Conservation (phyloP, 1,139 yeast genomes). For the Debaryomyces fabryi region DNA sequence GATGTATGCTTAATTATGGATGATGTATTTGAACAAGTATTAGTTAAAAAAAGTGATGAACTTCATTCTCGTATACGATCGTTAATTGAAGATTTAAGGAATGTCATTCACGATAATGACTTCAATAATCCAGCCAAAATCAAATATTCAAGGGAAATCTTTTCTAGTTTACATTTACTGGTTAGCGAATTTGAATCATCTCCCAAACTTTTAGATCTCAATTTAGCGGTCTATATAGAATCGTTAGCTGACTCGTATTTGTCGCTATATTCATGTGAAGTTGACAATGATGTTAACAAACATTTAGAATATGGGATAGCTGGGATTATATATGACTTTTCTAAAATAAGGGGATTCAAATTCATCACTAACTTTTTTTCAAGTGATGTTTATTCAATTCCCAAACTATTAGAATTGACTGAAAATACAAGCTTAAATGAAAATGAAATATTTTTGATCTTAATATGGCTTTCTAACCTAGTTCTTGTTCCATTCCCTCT, state of each 20-base stretch:
- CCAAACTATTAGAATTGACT: constrained; percentile 32
- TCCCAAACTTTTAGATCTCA: constrained; percentile 54
- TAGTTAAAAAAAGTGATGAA: constrained; percentile 22
- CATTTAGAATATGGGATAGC: constrained; percentile 17
- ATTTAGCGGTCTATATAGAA: constrained; percentile 36
- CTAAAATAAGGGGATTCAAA: constrained; percentile 70
- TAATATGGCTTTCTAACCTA: constrained; percentile 76
- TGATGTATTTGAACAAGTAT: constrained; percentile 20
- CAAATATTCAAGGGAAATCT: constrained; percentile 2
- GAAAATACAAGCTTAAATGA: constrained; percentile 39
- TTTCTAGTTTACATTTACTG: constrained; percentile 9
- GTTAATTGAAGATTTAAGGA: neutral
- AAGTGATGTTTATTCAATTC: constrained; percentile 57
- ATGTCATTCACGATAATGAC: neutral
- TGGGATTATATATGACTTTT: constrained; percentile 54
- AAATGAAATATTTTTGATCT: constrained; percentile 54
- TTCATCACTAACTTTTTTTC: constrained; percentile 58
- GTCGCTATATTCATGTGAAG: neutral
- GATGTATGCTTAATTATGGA: constrained; percentile 20
- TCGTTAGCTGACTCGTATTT: constrained; percentile 33
- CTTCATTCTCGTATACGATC: constrained; percentile 19
- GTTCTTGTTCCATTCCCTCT: constrained; percentile 74
- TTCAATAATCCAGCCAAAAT: neutral
- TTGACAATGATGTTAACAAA: neutral
- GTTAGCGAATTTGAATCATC: constrained; percentile 55